Base-by-base conservation (phyloP, 164 flowering plant species). In the Echeveria elegans region DNA sequence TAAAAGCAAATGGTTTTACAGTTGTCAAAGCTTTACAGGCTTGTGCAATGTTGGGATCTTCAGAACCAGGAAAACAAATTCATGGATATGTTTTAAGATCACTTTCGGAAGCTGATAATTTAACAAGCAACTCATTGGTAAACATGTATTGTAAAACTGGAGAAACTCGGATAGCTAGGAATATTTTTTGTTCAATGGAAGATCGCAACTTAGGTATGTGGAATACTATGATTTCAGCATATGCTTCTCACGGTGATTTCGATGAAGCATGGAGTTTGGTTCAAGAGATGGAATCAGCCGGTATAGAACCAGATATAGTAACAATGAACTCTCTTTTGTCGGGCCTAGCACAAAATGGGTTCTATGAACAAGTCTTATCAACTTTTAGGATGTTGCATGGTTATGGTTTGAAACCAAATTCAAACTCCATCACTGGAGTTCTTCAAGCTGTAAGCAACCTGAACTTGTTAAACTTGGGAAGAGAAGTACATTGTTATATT, bases 241-340 rank as follows among this genome's bases (percentile, higher is more conserved):
- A 81, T 77, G 78, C 83, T 65, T 59, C 80, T 24, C 72, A 66
- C 67, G 91, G 87, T 69, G 59, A 69, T 72, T 75, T 83, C 18
- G 58, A 72, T 68, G 81, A 82, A 67, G 87, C 88, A 8, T 77
- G 80, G 86, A 18, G 72, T 45, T 73, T 82, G 24, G 79, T 82
- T 36, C 38, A 69, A 21, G 74, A 72, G 66, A 76, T 88, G 89
- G 75, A 77, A 58, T 62, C 68, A 32, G 78, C 70, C 0, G 72
- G 68, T 63, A 40, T 72, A 2, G 70, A 82, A 67, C 89, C 86
- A 6, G 87, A 85, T 63, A 70, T 83, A 28, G 71, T 88, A 53
- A 85, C 90, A 28, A 83, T 90, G 90, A 86, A 83, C 71, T 74
- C 80, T 77, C 81, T 86, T 53, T 66, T 88, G 64, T 82, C 86